Evolutionary conservation across 352 stramenopile genomes (phyloP), one percentile per base, ranked within the genome.

Genomic region (Phytophthora tentaculata): DNA sequence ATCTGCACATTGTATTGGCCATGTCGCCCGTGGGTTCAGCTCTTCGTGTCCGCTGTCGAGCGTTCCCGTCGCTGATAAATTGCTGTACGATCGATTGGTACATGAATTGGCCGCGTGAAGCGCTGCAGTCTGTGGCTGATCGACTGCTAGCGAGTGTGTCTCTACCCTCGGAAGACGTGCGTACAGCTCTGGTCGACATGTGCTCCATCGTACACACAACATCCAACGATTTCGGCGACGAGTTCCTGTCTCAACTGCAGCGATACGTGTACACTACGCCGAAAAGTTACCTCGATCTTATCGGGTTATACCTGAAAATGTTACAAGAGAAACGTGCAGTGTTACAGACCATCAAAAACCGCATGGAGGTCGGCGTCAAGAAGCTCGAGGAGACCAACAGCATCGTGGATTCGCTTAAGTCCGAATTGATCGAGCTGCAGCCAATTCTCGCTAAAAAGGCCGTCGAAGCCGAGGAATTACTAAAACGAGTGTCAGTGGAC

Each of bases 61-160:
- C 97, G 5, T 98, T 99, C 59, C 96, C 96, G 2, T 98, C 93
- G 13, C 74, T 98, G 3, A 98, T 99, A 56, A 98, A 98, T 70
- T 98, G 95, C 72, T 98, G 91, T 53, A 98, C 96, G 0, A 98
- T 98, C 57, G 95, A 98, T 69, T 99, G 96, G 94, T 95, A 94
- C 74, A 97, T 98, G 80, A 94, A 95, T 43, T 99, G 96, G 96
- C 95, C 96, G 0, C 84, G 91, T 26, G 87, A 96, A 41, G 96
- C 96, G 2, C 76, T 99, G 7, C 75, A 97, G 41, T 97, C 88
- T 10, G 96, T 98, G 2, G 95, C 96, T 0, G 74, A 96, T 35
- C 83, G 90, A 0, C 78, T 98, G 39, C 77, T 99, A 0, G 85
- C 89, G 2, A 85, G 88, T 32, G 83, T 98, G 0, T 59, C 90